A percentile compares a stretch with the other conserved stretches of the same genome.
These are phyloP conservation scores for barrel medic (Medicago truncatula) DNA, from an alignment of 306 rosid species.

Conservation along the genomic window MtrunA17r5.0-ANR NC_053049.1:28459001-28459500, in stretches of 20 bases:
- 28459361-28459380: neutral
- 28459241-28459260: neutral
- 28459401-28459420: too few relatives aligned
- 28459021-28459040: slow-evolving; percentile 65
- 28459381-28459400: too few relatives aligned
- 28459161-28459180: neutral
- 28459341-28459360: neutral
- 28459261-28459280: neutral
- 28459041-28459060: slow-evolving; percentile 46
- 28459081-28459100: slow-evolving; percentile 60
- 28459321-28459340: neutral
- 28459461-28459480: too few relatives aligned
- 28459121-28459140: neutral
- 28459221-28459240: neutral
- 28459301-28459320: neutral
- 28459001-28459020: slow-evolving; percentile 53
- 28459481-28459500: too few relatives aligned
- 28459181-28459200: neutral
- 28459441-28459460: too few relatives aligned
- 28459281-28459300: neutral
- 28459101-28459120: slow-evolving; percentile 28
- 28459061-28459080: slow-evolving; percentile 54
- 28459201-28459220: neutral
- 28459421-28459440: too few relatives aligned
- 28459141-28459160: neutral